Base-by-base conservation (phyloP, 495 filamentous ascomycete genomes). In the Pyrenopolyporus hunteri region DNA sequence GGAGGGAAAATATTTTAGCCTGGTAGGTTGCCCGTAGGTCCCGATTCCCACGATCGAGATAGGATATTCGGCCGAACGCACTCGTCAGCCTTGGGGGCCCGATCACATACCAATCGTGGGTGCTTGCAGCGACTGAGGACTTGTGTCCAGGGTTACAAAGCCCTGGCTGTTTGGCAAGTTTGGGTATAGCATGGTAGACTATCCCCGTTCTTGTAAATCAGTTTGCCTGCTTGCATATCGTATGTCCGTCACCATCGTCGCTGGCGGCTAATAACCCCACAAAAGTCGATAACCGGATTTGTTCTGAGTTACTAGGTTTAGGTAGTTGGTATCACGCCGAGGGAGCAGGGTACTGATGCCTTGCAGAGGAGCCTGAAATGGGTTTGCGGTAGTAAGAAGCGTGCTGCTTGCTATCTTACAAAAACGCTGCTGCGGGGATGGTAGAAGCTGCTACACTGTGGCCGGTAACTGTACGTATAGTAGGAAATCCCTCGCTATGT, bases 261-360 rank as follows among this genome's bases (percentile, higher is more conserved):
- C 47, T 65, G 62, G 62, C 62, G 49, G 56, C 36, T 65, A 65
- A 47, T 49, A 55, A 59, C 62, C 56, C 62, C 62, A 65, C 51
- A 60, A 37, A 53, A 55, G 35, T 65, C 36, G 36, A 65, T 48
- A 57, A 56, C 33, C 44, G 60, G 37, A 59, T 11, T 56, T 36
- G 36, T 59, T 44, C 26, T 20, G 42, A 26, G 32, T 33, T 10
- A 33, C 9, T 33, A n/a, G n/a, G n/a, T n/a, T n/a, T 46, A 31
- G 14, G 46, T 44, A 58, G 46, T 53, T 43, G 23, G 37, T 59
- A 42, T 50, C 36, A 51, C 16, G 23, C 43, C 35, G 57, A 59
- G 50, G 28, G 39, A 48, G 25, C 57, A 61, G 22, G 63, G 63
- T 49, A 66, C 20, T 46, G 51, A 60, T 57, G 57, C 48, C 57